Conservation (phyloP, 2,329 filamentous ascomycete species). For the Endocalyx cinctus region DNA sequence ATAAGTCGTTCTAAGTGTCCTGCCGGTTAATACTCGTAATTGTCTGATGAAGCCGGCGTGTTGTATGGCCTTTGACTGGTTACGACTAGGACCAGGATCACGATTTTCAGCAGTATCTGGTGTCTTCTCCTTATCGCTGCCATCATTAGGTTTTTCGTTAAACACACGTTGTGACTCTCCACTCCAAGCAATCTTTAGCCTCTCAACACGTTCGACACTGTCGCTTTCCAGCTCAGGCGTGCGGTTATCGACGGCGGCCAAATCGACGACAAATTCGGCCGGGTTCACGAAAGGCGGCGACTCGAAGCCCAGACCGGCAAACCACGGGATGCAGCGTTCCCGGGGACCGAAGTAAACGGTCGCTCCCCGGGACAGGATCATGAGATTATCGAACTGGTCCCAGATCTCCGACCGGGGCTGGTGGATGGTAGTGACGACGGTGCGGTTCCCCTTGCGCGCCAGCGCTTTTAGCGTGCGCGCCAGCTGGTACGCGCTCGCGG, state of each 20-base stretch:
- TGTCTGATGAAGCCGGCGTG: conserved; percentile 59
- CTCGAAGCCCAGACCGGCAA: conserved; percentile 53
- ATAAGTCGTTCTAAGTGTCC: conserved; percentile 67
- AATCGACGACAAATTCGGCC: conserved; percentile 70
- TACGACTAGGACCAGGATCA: too few species aligned
- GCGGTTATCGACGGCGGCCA: conserved; percentile 69
- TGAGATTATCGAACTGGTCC: conserved; percentile 68
- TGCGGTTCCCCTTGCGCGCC: conserved; percentile 63
- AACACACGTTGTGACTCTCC: conserved; percentile 29
- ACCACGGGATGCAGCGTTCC: conserved; percentile 58
- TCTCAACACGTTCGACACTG: conserved; percentile 55
- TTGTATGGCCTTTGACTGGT: conserved; percentile 24
- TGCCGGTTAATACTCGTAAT: conserved; percentile 59
- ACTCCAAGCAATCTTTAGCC: conserved; percentile 57
- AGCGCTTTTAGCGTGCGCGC: conserved; percentile 65
- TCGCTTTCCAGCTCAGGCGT: conserved; percentile 59
- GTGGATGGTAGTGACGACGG: conserved; percentile 70
- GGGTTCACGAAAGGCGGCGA: conserved; percentile 72
- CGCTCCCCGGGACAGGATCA: conserved; percentile 63
- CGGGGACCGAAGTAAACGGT: conserved; percentile 64
- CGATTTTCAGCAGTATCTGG: conserved; percentile 15
- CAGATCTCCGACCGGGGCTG: conserved; percentile 77
- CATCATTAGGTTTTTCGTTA: too few species aligned
- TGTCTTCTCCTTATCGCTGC: too few species aligned
- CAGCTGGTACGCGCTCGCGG: conserved; percentile 71